Percentiles rank a stretch among this genome's conserved stretches.
Conservation (phyloP, 176 grass and related monocot genomes). For the Tillandsia fasciculata region DNA sequence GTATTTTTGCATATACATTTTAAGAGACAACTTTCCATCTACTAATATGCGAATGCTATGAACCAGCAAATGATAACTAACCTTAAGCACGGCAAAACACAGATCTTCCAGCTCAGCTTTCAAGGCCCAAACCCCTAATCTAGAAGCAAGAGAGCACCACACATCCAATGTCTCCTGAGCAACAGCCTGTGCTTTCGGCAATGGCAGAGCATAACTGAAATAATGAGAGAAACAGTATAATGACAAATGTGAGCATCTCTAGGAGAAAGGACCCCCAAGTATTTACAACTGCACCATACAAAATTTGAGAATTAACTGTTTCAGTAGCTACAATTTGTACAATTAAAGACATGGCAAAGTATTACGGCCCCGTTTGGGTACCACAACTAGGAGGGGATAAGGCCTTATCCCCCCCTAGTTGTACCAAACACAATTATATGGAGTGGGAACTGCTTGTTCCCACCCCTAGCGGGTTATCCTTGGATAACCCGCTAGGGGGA, state of each 20-base stretch:
- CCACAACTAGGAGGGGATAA: too few species aligned
- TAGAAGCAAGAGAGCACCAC: slow-evolving; percentile 93
- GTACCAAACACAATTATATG: too few species aligned
- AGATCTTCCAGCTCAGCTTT: slow-evolving; percentile 98
- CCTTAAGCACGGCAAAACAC: slow-evolving; percentile 98
- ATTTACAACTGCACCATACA: neutral
- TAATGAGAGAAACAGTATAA: slow-evolving; percentile 14
- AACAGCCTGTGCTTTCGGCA: slow-evolving; percentile 93
- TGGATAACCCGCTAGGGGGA: too few species aligned
- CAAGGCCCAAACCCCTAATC: slow-evolving; percentile 95
- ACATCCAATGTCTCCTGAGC: slow-evolving; percentile 91
- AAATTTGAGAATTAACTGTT: neutral
- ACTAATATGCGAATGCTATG: neutral
- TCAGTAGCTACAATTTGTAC: neutral
- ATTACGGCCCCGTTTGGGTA: too few species aligned
- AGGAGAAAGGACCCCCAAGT: slow-evolving; percentile 3
- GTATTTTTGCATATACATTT: neutral
- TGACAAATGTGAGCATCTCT: slow-evolving; percentile 8
- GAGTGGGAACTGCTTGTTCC: too few species aligned
- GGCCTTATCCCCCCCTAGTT: too few species aligned
- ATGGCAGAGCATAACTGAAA: slow-evolving; percentile 88
- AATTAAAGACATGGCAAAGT: neutral
- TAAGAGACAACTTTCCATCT: neutral
- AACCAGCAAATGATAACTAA: slow-evolving; percentile 25
- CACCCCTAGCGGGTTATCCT: too few species aligned